A percentile compares a stretch with the other conserved stretches of the same genome.
phyloP scores from a whole-genome alignment of 2,329 filamentous ascomycete species.

The Malbranchea zuffiana region DNA sequence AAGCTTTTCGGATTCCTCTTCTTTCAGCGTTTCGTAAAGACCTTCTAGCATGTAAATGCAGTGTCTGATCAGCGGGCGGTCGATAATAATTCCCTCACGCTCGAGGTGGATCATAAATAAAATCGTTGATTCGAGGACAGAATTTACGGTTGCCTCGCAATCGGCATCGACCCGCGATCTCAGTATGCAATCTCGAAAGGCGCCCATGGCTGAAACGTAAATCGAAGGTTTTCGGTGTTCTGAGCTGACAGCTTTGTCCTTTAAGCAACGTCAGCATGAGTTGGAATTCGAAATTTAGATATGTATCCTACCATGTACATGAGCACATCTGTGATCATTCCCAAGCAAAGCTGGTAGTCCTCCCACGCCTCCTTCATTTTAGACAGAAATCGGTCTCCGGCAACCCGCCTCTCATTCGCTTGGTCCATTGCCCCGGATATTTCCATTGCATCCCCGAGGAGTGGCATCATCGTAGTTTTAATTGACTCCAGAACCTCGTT shows the following conservation, averaged over 20 bases:
- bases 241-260: slow-evolving; percentile 70
- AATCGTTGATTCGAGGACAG: slow-evolving; percentile 68
- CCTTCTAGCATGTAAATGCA: slow-evolving; percentile 83
- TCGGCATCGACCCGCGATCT: slow-evolving; percentile 44
- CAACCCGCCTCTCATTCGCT: slow-evolving; percentile 65
- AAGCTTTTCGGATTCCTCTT: slow-evolving; percentile 66
- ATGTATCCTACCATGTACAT: slow-evolving; percentile 68
- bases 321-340: slow-evolving; percentile 89
- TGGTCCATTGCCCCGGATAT: slow-evolving; percentile 43
- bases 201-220: slow-evolving; percentile 70
- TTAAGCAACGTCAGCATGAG: background rate
- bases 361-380: slow-evolving; percentile 71
- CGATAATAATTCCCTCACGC: slow-evolving; percentile 76
- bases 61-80: slow-evolving; percentile 68
- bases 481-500: slow-evolving; percentile 62
- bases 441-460: slow-evolving; percentile 48
- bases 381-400: slow-evolving; percentile 72
- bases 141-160: slow-evolving; percentile 46
- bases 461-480: slow-evolving; percentile 57
- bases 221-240: slow-evolving; percentile 67
- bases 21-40: slow-evolving; percentile 70
- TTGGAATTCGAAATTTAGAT: background rate
- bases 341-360: slow-evolving; percentile 84
- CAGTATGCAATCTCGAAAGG: slow-evolving; percentile 81
- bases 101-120: slow-evolving; percentile 91